These are phyloP conservation scores for Odonthalia washingtoniensis DNA, from an alignment of 31 red algal species.

Conservation along the genomic window DNA sequence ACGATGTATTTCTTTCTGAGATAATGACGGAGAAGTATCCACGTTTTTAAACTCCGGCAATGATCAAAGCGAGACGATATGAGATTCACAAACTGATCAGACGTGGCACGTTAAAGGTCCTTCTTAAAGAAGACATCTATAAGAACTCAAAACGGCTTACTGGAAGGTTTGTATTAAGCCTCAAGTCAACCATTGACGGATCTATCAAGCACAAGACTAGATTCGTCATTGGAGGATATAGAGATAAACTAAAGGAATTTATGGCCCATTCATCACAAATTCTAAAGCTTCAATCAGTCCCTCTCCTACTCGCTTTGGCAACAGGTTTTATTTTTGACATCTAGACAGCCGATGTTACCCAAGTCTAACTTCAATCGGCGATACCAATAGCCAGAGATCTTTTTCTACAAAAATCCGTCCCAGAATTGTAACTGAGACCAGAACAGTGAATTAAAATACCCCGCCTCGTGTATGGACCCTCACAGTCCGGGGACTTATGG, in stretches of 20 bases:
- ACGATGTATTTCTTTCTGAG: too few species aligned
- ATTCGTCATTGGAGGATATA: conserved; percentile 11
- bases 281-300: background rate
- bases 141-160: too few species aligned
- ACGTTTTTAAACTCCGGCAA: too few species aligned
- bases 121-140: too few species aligned
- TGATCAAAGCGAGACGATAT: too few species aligned
- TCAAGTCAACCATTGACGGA: too few species aligned
- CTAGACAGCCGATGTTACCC: conserved; percentile 10
- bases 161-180: too few species aligned
- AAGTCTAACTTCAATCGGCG: background rate
- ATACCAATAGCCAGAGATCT: background rate
- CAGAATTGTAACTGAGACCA: background rate
- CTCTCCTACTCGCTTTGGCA: background rate
- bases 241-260: conserved; percentile 4
- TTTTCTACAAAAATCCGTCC: background rate
- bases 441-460: background rate
- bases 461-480: background rate
- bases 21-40: too few species aligned
- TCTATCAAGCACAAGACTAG: background rate
- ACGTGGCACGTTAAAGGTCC: too few species aligned
- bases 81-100: too few species aligned
- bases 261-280: conserved; percentile 21
- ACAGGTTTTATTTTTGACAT: background rate
- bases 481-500: conserved; percentile 44